Base-by-base conservation (phyloP, 2,329 filamentous ascomycete species). In the Coleophoma eucalyptorum region DNA sequence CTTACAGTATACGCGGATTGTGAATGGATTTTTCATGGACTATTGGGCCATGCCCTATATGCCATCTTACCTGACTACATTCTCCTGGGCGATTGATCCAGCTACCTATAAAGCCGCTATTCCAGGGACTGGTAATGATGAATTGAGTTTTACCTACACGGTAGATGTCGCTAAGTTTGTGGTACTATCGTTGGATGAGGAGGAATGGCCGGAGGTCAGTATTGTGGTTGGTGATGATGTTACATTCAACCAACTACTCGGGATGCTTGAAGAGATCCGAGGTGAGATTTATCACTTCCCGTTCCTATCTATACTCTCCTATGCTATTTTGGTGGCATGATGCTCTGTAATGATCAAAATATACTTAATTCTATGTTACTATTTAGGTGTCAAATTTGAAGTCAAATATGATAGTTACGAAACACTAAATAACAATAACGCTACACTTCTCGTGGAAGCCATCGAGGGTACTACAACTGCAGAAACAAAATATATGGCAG, bases 1-100 rank as follows among this genome's bases (percentile, higher is more conserved):
- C 1, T 46, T 62, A 0, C 43, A 61, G 38, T 62, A 48, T 34
- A 59, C 57, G 3, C 21, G 54, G 5, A 49, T 63, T 45, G 33
- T n/a, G 13, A 52, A 51, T 21, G 54, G 55, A 3, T 49, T 34
- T 32, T 56, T 57, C 49, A 40, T 56, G 19, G 53, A 57, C 45
- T 57, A 56, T 33, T 54, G 46, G 7, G 52, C 45, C 2, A 44
- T 52, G 4, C 53, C 58, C 11, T 19, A 32, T 8, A 34, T 59
- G 6, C 49, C 50, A 38, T 48, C 53, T 2, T 55, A 63, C 43
- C 37, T 60, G 15, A 50, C 49, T 13, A 46, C 54, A 1, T 53
- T 55, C 7, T 62, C 69, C 1, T 68, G 76, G 12, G 57, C 43
- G 2, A 12, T 63, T 1, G 61, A 62, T 21, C 45, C 58, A 3